phyloP scores from a whole-genome alignment of 495 filamentous ascomycete genomes.

The Penicillium odoratum region DNA sequence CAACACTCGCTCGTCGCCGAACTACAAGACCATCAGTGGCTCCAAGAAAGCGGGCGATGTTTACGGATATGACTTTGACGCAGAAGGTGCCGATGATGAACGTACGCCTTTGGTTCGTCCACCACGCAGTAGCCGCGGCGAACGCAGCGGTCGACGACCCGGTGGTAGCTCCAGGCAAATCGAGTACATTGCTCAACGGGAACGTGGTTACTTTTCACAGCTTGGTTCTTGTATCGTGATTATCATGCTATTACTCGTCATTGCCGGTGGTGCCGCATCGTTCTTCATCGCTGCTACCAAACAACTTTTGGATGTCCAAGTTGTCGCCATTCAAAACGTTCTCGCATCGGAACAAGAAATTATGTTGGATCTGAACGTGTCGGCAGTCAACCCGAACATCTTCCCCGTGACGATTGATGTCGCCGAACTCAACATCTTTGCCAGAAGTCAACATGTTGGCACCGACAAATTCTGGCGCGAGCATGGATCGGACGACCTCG shows the following conservation, averaged over 20 bases:
- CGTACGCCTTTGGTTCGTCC: conserved; percentile 77
- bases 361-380: conserved; percentile 90
- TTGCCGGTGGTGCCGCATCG: conserved; percentile 76
- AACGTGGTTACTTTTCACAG: conserved; percentile 64
- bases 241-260: conserved; percentile 68
- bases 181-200: conserved; percentile 69
- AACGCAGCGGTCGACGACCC: conserved; percentile 58
- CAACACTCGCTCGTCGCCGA: conserved; percentile 34
- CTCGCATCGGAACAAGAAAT: conserved; percentile 92
- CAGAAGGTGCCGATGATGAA: conserved; percentile 86
- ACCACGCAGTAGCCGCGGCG: conserved; percentile 42
- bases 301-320: conserved; percentile 71
- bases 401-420: conserved; percentile 79
- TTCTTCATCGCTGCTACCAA: conserved; percentile 93
- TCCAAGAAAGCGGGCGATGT: conserved; percentile 54
- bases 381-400: conserved; percentile 87
- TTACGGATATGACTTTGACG: conserved; percentile 67
- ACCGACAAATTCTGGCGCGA: conserved; percentile 73
- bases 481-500: conserved; percentile 37
- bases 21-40: conserved; percentile 44
- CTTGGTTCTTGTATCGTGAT: conserved; percentile 81
- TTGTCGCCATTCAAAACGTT: conserved; percentile 81
- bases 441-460: conserved; percentile 82
- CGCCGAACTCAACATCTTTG: conserved; percentile 89
- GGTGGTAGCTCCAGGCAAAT: conserved; percentile 66